phyloP scores from a whole-genome alignment of 257 asterid species.

The Plantago ovata region DNA sequence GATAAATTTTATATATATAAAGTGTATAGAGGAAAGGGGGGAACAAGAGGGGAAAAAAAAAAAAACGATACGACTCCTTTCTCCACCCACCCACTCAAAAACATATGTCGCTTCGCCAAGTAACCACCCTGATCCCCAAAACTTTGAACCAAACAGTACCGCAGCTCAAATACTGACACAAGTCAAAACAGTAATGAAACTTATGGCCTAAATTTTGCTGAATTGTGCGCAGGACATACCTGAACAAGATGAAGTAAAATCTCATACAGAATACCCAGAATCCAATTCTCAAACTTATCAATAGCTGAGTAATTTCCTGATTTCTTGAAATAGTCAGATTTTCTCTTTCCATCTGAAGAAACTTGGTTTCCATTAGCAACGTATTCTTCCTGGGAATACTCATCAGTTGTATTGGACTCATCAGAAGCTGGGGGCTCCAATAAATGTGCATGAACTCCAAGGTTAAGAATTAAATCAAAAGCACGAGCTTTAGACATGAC shows the following conservation, averaged over 20 bases:
- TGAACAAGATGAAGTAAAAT: slow-evolving; percentile 96
- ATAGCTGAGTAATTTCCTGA: slow-evolving; percentile 54
- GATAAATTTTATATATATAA: too few species aligned
- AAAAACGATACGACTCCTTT: too few species aligned
- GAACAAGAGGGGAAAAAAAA: too few species aligned
- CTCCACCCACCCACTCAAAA: too few species aligned
- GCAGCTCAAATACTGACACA: too few species aligned
- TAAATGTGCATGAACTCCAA: slow-evolving; percentile 96
- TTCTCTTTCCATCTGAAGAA: slow-evolving; percentile 45
- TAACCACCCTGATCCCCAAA: background rate
- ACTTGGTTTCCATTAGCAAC: slow-evolving; percentile 62
- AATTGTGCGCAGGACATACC: slow-evolving; percentile 42
- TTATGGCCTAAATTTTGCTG: background rate
- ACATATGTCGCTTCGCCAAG: too few species aligned
- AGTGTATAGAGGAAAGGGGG: too few species aligned
- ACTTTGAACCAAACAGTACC: background rate
- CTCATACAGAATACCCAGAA: slow-evolving; percentile 93
- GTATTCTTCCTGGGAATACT: slow-evolving; percentile 69
- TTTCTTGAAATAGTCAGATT: slow-evolving; percentile 48
- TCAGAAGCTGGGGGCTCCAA: slow-evolving; percentile 92
- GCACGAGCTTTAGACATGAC: slow-evolving; percentile 87
- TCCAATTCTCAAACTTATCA: slow-evolving; percentile 94
- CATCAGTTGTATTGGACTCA: slow-evolving; percentile 68
- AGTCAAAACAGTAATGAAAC: background rate
- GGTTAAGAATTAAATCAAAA: slow-evolving; percentile 91